These are phyloP conservation scores for Guadua angustifolia DNA, from an alignment of 176 grass and related monocot species.

Conservation along the genomic window DNA sequence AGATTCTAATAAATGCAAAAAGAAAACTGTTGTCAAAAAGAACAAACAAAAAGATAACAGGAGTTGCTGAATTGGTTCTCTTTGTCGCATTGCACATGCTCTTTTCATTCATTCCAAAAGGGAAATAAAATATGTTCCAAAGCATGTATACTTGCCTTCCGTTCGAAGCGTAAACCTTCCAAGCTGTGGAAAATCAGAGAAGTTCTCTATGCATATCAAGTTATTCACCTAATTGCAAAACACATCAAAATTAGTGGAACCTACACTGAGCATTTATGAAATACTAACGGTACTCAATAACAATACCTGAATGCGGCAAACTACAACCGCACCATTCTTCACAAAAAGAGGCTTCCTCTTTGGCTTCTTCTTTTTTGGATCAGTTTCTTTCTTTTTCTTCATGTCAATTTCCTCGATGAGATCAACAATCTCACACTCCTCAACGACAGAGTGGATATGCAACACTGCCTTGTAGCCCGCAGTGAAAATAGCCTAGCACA, in stretches of 20 bases:
- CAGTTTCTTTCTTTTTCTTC: conserved; percentile 64
- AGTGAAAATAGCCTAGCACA: conserved; percentile 72
- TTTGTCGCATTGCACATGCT: not conserved
- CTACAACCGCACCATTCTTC: conserved; percentile 78
- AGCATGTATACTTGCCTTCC: conserved; percentile 44
- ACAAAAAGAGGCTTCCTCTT: conserved; percentile 73
- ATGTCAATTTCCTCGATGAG: conserved; percentile 68
- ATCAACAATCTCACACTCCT: conserved; percentile 82
- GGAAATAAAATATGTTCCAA: conserved; percentile 14
- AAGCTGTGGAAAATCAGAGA: conserved; percentile 65
- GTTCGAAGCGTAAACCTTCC: conserved; percentile 74
- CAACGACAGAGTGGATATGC: conserved; percentile 67
- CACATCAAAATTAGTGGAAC: conserved; percentile 14
- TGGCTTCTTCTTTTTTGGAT: conserved; percentile 60
- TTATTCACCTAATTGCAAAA: conserved; percentile 55
- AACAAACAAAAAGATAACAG: not conserved
- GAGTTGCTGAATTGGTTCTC: not conserved
- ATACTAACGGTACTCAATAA: not conserved
- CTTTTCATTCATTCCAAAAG: not conserved
- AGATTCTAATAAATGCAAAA: not conserved
- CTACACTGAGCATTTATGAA: not conserved
- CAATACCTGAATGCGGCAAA: conserved; percentile 63
- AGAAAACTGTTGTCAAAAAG: not conserved
- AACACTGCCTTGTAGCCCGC: conserved; percentile 74
- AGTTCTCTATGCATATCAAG: conserved; percentile 63